phyloP scores from a whole-genome alignment of 2,329 filamentous ascomycete genomes.

The Colletotrichum nymphaeae region DNA sequence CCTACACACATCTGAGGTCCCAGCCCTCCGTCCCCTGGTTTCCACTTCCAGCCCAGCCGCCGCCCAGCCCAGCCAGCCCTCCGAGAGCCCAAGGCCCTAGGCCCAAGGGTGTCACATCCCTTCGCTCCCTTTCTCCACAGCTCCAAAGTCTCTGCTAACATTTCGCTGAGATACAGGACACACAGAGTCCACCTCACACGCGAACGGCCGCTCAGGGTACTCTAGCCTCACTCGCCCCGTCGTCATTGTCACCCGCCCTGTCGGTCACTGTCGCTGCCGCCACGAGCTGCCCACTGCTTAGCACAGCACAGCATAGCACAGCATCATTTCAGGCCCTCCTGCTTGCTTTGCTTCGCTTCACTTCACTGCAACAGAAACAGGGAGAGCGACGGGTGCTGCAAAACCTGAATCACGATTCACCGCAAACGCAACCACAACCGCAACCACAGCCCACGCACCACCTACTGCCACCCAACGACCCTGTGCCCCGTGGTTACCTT shows the following conservation, averaged over 20 bases:
- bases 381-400: neutral
- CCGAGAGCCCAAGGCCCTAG: neutral
- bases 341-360: neutral
- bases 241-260: constrained; percentile 12
- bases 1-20: neutral
- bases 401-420: neutral
- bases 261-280: neutral
- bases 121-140: neutral
- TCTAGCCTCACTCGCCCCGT: constrained; percentile 2
- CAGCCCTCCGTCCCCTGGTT: neutral
- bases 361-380: neutral
- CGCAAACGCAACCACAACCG: neutral
- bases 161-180: too few species aligned
- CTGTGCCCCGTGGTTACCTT: neutral
- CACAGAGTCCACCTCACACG: too few species aligned
- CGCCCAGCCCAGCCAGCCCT: constrained; percentile 11
- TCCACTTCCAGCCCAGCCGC: constrained; percentile 5
- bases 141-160: too few species aligned
- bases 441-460: neutral
- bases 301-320: neutral
- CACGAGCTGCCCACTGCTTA: neutral
- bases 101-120: constrained; percentile 14
- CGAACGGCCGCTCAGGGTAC: neutral
- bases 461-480: constrained; percentile 1
- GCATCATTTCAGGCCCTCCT: neutral